A percentile compares a stretch with the other conserved stretches of the same genome.
phyloP scores from a whole-genome alignment of 805 yeast species.

The Dipodascus albidus region DNA sequence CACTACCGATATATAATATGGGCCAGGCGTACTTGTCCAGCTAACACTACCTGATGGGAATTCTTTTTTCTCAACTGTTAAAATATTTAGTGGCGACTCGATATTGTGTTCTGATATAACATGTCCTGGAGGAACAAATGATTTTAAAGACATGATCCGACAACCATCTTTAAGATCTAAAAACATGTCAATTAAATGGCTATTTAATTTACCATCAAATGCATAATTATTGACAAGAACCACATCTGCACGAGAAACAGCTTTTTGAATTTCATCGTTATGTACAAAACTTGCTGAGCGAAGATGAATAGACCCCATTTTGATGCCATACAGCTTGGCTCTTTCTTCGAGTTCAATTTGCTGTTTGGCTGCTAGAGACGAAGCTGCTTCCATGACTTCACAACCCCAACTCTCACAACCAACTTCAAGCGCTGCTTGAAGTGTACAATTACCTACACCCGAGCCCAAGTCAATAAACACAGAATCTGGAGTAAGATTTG shows the following conservation, averaged over 20 bases:
- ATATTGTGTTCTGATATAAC: constrained; percentile 43
- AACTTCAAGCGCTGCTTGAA: constrained; percentile 79
- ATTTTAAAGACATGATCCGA: constrained; percentile 66
- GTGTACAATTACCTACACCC: constrained; percentile 86
- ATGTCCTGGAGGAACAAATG: constrained; percentile 68
- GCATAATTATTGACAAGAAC: constrained; percentile 73
- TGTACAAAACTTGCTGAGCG: constrained; percentile 64
- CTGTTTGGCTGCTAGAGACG: constrained; percentile 54
- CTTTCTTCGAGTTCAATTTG: constrained; percentile 45
- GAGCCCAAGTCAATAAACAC: constrained; percentile 85
- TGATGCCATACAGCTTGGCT: constrained; percentile 51
- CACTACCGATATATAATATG: constrained; percentile 68
- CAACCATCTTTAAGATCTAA: constrained; percentile 59
- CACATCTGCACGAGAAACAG: constrained; percentile 54
- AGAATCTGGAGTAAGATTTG: constrained; percentile 40
- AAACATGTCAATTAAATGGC: constrained; percentile 53
- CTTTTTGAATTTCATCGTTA: constrained; percentile 42
- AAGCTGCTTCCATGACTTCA: constrained; percentile 80
- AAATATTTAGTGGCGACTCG: constrained; percentile 49
- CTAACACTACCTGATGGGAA: constrained; percentile 68
- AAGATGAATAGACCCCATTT: constrained; percentile 42
- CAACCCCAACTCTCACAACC: constrained; percentile 83
- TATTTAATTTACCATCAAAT: constrained; percentile 66
- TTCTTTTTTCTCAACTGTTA: constrained; percentile 49
- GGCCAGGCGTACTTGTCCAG: constrained; percentile 76